These are phyloP conservation scores for Asterophora parasitica DNA, from an alignment of 768 basidiomycete species.

Conservation along the genomic window DNA sequence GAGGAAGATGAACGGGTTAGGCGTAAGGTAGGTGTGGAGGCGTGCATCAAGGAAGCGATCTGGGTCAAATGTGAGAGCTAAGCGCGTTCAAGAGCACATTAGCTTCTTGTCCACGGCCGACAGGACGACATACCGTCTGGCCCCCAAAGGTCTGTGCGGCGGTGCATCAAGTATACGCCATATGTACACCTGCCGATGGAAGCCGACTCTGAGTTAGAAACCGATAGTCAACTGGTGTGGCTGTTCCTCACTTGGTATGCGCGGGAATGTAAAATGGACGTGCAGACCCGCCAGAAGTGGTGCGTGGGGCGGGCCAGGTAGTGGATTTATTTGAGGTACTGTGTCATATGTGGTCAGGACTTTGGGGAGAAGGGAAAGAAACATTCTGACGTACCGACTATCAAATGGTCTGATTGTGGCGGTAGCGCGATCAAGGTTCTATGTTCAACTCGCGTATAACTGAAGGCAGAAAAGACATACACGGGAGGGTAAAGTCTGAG, in stretches of 20 bases:
- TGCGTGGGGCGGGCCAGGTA: conserved; percentile 17
- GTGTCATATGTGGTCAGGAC: background rate
- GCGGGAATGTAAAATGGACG: conserved; percentile 38
- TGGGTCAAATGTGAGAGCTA: conserved; percentile 60
- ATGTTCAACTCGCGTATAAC: background rate
- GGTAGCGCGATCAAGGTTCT: background rate
- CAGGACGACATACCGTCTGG: conserved; percentile 45
- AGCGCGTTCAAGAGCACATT: background rate
- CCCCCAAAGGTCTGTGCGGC: conserved; percentile 61
- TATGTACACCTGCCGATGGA: conserved; percentile 32
- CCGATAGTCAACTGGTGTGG: background rate
- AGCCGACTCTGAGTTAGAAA: background rate
- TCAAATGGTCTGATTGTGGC: conserved; percentile 31
- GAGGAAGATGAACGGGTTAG: conserved; percentile 55
- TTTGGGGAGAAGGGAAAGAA: background rate
- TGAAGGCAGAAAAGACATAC: conserved; percentile 22
- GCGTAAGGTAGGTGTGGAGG: conserved; percentile 47
- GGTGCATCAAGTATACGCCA: conserved; percentile 55
- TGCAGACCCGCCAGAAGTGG: conserved; percentile 23
- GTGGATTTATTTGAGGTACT: conserved; percentile 23
- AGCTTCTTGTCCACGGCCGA: background rate
- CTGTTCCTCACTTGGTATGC: conserved; percentile 22
- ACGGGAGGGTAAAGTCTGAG: conserved; percentile 50
- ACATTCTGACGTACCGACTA: conserved; percentile 18
- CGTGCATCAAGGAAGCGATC: conserved; percentile 64